A percentile compares a stretch with the other conserved stretches of the same genome.
Evolutionary conservation across 768 basidiomycete genomes (phyloP).

Genomic region (Pleurotus ostreatus): DNA sequence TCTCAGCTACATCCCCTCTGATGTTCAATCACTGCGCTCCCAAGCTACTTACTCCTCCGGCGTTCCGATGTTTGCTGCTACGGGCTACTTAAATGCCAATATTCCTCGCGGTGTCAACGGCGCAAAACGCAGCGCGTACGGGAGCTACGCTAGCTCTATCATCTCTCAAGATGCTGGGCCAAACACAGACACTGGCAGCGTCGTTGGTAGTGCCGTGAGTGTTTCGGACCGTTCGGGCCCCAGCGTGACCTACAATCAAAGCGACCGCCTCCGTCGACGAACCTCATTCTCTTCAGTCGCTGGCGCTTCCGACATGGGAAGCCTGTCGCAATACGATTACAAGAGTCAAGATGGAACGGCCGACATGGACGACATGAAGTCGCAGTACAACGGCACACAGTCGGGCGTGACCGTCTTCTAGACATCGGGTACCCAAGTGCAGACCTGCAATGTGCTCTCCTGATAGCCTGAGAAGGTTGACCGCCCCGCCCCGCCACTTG

Average conservation of each 20-base stretch:
- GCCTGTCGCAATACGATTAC: slow-evolving; percentile 74
- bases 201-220: slow-evolving; percentile 49
- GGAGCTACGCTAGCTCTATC: slow-evolving; percentile 85
- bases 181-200: slow-evolving; percentile 59
- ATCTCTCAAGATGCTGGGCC: slow-evolving; percentile 86
- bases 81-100: slow-evolving; percentile 67
- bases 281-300: slow-evolving; percentile 71
- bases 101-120: slow-evolving; percentile 60
- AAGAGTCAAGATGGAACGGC: slow-evolving; percentile 85
- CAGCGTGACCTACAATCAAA: slow-evolving; percentile 84
- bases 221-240: slow-evolving; percentile 29
- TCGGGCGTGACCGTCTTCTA: slow-evolving; percentile 84
- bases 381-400: slow-evolving; percentile 83
- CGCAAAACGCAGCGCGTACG: slow-evolving; percentile 72
- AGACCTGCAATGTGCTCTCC: neutral
- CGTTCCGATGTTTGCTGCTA: slow-evolving; percentile 75
- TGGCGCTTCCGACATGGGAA: slow-evolving; percentile 75
- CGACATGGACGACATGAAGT: slow-evolving; percentile 85
- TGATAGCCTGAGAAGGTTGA: neutral
- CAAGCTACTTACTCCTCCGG: slow-evolving; percentile 96
- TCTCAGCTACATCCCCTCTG: slow-evolving; percentile 90
- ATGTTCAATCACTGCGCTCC: slow-evolving; percentile 92
- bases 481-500: too few relatives aligned
- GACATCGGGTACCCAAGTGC: slow-evolving; percentile 21
- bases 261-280: slow-evolving; percentile 78